A percentile compares a stretch with the other conserved stretches of the same genome.
phyloP scores from a whole-genome alignment of 106 monocot genomes.

The Dactylorhiza incarnata region DNA sequence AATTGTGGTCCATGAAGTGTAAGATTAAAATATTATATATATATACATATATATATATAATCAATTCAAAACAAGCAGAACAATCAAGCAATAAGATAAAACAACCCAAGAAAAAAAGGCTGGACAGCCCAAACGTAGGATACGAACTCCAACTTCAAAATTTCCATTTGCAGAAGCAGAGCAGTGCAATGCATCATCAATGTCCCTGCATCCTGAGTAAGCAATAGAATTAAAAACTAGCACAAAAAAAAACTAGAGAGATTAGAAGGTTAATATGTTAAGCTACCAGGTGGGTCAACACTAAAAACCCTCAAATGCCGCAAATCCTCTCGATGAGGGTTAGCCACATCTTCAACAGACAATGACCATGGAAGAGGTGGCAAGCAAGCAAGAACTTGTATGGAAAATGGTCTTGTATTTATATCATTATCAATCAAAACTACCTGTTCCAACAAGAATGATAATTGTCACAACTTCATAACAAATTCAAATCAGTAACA shows the following conservation, averaged over 20 bases:
- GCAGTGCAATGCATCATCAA: constrained; percentile 99
- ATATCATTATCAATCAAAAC: constrained; percentile 98
- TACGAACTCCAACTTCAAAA: constrained; percentile 99
- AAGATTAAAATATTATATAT: background rate
- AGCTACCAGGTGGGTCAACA: constrained; percentile 95
- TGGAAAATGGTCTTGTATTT: constrained; percentile 90
- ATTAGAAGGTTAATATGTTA: constrained; percentile 12
- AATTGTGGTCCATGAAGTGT: background rate
- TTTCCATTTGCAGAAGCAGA: constrained; percentile 78
- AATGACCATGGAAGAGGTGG: constrained; percentile 91
- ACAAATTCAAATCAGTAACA: background rate
- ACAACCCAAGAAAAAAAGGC: background rate
- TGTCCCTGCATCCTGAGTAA: constrained; percentile 90
- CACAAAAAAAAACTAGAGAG: background rate
- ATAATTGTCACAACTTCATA: background rate
- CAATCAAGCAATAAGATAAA: background rate
- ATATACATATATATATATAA: background rate
- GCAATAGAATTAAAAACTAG: constrained; percentile 4
- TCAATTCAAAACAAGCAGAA: background rate
- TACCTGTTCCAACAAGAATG: constrained; percentile 45
- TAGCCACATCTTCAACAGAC: constrained; percentile 66
- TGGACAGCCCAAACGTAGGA: constrained; percentile 34
- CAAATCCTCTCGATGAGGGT: constrained; percentile 75
- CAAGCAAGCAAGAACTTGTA: constrained; percentile 95
- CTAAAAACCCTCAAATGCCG: constrained; percentile 89